These are phyloP conservation scores for Ceratocystis cubensis DNA, from an alignment of 2,329 filamentous ascomycete species.

Conservation along the genomic window DNA sequence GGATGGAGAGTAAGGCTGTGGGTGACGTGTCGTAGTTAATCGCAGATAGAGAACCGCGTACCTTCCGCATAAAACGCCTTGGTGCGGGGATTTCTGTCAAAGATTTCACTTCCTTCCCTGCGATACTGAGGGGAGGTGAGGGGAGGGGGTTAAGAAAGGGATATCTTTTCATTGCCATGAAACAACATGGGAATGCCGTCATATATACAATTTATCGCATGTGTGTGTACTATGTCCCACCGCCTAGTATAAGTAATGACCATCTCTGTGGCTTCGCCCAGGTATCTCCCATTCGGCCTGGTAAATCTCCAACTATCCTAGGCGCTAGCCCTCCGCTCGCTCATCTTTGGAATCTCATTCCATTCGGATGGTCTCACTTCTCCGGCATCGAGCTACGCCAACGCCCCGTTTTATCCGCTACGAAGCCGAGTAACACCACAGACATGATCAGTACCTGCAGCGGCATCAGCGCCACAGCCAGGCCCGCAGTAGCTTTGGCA, in stretches of 20 bases:
- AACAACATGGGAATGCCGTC: background rate
- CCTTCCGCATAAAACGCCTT: background rate
- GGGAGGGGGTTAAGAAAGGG: too few species aligned
- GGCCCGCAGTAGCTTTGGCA: constrained; percentile 41
- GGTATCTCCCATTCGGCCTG: background rate
- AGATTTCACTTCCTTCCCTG: background rate
- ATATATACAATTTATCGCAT: background rate
- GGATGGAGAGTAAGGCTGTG: background rate
- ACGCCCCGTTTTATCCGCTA: constrained; percentile 5
- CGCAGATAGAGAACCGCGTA: background rate
- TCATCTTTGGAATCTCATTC: background rate
- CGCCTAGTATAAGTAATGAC: too few species aligned
- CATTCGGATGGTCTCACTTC: background rate
- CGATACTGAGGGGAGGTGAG: background rate
- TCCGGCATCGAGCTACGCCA: background rate
- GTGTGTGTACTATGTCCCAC: too few species aligned
- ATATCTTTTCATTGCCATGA: too few species aligned
- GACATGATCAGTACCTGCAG: constrained; percentile 40
- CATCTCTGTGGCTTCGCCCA: background rate
- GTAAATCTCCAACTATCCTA: background rate
- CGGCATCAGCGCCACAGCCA: constrained; percentile 45
- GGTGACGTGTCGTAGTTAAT: too few species aligned
- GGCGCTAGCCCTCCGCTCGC: background rate
- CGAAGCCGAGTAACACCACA: constrained; percentile 31
- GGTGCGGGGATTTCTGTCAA: background rate